Base-by-base conservation (phyloP, 2,329 filamentous ascomycete species). In the Monosporascus sp. region DNA sequence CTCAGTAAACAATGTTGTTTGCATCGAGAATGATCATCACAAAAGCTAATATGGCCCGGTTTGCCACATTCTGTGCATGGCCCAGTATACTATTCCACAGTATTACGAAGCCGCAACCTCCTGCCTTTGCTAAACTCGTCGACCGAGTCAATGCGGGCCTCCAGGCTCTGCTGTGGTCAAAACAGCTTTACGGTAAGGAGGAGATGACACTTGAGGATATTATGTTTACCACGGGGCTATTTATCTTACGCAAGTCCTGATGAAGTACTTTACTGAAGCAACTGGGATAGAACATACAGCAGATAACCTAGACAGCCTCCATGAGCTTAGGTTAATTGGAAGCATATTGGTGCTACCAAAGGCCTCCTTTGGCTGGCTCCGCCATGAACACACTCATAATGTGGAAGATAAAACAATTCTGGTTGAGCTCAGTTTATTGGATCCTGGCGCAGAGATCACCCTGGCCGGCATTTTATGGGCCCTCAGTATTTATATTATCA, bases 51-150 rank as follows among this genome's bases (percentile, higher is more conserved):
- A 40, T 68, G 65, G 66, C 82, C 84, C 0, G 82, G 86, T 60
- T 79, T 85, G 19, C 74, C 75, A 5, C 89, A 89, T 68, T 87
- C 86, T 14, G 82, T 89, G 50, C 86, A 89, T 89, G 65, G 88
- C 86, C 62, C 87, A 89, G 63, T 89, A 87, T 81, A 88, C 85
- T 1, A 86, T 89, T 45, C 82, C n/a, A n/a, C n/a, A n/a, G n/a
- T n/a, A n/a, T 88, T 60, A 72, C 83, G n/a, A 89, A 89, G 65
- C 84, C 86, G 0, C 84, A 85, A 2, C 86, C 89, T 60, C 86
- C 86, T 1, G 78, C 87, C 19, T 74, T 89, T 11, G 75, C 81
- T 50, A 82, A 85, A 47, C 76, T 89, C 49, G 84, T 89, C 7
- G 79, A 83, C 6, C 81, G 79, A 55, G 85, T 89, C 58, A 85